Base-by-base conservation (phyloP, 768 basidiomycete species). In the Rickenella mellea region DNA sequence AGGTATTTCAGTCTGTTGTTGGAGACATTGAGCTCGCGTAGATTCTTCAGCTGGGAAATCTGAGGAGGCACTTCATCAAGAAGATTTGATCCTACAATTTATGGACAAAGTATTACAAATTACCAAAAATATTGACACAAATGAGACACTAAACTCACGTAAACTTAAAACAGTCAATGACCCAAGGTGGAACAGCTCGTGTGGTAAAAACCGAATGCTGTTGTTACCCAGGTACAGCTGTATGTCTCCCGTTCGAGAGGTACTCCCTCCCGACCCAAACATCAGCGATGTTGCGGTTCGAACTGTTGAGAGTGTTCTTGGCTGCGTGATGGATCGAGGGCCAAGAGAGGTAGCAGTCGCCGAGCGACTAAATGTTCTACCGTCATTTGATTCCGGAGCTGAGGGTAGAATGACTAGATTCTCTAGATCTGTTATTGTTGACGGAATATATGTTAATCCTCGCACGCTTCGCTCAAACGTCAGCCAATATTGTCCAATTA, bases 101-200 rank as follows among this genome's bases (percentile, higher is more conserved):
- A 39, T 27, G 35, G 2, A 15, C 10, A 47, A 12, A 39, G 22
- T 26, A 28, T 12, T 30, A 31, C 27, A 21, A 21, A 42, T 26
- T 24, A 20, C 22, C 24, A 25, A 41, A 40, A 15, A 14, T 26
- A 7, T 3, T 11, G 19, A 5, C 15, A 17, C 50, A n/a, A 27
- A 36, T 39, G 28, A 12, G 21, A 35, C 26, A 42, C n/a, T n/a
- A 5, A 4, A 71, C 81, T 39, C 52, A 86, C 84, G 69, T 26
- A 87, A 56, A 41, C 71, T 75, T 0, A 88, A 64, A 2, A 83
- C 68, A 1, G 76, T 79, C 31, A 86, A 55, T 38, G 73, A 70
- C 2, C 70, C 57, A 28, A 86, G 55, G 2, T 55, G 56, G 52
- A 83, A 81, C 3, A 88, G 55, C 45, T 78, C 71, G 1, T 54